Evolutionary conservation across 805 yeast species (phyloP).

Genomic region (Diddensiella transvaalensis): DNA sequence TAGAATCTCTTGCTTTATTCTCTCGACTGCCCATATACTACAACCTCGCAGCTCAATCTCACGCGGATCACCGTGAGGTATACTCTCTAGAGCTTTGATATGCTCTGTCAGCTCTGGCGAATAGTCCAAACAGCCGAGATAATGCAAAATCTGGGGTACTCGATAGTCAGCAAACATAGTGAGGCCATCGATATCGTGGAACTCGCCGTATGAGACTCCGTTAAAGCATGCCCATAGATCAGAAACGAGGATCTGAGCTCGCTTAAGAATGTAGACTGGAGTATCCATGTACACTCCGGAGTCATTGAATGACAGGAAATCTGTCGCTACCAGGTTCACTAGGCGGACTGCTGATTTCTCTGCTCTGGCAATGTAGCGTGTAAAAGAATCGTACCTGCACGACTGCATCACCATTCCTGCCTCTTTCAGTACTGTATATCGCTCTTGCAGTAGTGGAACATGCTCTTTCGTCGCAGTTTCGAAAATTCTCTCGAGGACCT

Average conservation of each 20-base stretch:
- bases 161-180: slow-evolving; percentile 48
- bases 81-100: slow-evolving; percentile 21
- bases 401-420: slow-evolving; percentile 33
- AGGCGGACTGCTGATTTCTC: slow-evolving; percentile 33
- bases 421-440: slow-evolving; percentile 34
- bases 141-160: slow-evolving; percentile 42
- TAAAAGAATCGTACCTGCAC: slow-evolving; percentile 20
- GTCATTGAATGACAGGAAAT: slow-evolving; percentile 37
- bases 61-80: slow-evolving; percentile 32
- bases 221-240: slow-evolving; percentile 45
- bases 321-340: slow-evolving; percentile 28
- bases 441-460: slow-evolving; percentile 36
- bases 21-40: slow-evolving; percentile 41
- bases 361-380: slow-evolving; percentile 26
- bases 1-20: slow-evolving; percentile 29
- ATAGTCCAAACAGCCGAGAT: slow-evolving; percentile 37
- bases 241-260: slow-evolving; percentile 42
- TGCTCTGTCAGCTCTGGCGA: slow-evolving; percentile 26
- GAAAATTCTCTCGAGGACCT: slow-evolving; percentile 30
- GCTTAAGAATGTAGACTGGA: slow-evolving; percentile 34
- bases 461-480: slow-evolving; percentile 31
- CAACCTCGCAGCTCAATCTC: slow-evolving; percentile 43
- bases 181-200: slow-evolving; percentile 37
- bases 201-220: slow-evolving; percentile 35
- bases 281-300: slow-evolving; percentile 28